Evolutionary conservation across 148 eudicot species (phyloP), one percentile per base, ranked within the genome.

Genomic region (Spergularia marina): DNA sequence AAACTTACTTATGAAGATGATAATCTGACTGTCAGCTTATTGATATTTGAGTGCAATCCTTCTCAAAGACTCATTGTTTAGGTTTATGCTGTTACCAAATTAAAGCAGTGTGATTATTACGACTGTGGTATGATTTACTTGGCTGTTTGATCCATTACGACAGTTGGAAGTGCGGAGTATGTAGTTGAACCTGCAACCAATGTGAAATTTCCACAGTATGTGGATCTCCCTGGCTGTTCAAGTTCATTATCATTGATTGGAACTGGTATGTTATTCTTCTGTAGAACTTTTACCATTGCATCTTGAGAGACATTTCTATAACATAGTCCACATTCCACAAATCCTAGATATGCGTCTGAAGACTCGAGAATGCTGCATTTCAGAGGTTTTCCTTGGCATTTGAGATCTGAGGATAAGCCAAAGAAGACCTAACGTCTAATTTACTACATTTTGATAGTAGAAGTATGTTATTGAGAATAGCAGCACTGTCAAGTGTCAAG

Each of bases 181-280:
- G 34, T 76, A 4, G 97, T 87, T 74, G 97, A 95, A 81, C 96
- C 94, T 65, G 83, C 88, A 51, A 95, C 98, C 54, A 87, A 84
- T 44, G 94, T 92, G 78, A 89, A 88, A 59, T 92, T 95, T 77
- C 89, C 80, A 61, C 85, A 76, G 69, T 74, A 87, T 64, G 47
- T 92, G 76, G 78, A 69, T 81, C 83, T 86, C 73, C 96, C 98
- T 60, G 96, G 93, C 62, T 95, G 94, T 78, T 90, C 96, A 56
- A 87, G 77, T 67, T 80, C 91, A 34, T 83, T 92, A 78, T 86
- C 93, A 40, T 87, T 94, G 80, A 88, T 94, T 63, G 97, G 97
- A 80, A 90, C 88, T 21, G 98, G 97, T 94, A 74, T 81, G 89
- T 76, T 71, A 20, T 65, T 53, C 8, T 64, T 60, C 52, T 71